Evolutionary conservation across 2,329 filamentous ascomycete genomes (phyloP).

Genomic region (Graphilbum fragrans): DNA sequence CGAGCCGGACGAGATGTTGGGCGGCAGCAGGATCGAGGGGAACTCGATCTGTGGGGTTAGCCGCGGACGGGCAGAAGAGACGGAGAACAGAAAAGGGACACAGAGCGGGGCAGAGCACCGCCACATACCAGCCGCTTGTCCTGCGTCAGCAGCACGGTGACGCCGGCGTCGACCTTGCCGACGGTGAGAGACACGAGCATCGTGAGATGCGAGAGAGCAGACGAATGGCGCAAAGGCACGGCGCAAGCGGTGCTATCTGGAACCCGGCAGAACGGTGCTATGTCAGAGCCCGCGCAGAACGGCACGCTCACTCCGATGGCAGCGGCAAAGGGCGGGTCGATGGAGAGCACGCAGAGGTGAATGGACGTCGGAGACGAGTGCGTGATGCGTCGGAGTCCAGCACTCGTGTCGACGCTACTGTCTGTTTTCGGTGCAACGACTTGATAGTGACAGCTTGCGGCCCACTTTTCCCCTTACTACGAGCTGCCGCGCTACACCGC

Average conservation of each 20-base stretch:
- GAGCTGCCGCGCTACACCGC: not conserved
- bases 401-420: too few relatives aligned
- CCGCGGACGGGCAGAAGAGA: not conserved
- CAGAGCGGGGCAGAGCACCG: not conserved
- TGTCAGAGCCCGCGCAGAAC: too few relatives aligned
- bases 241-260: too few relatives aligned
- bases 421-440: too few relatives aligned
- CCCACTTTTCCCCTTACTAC: not conserved
- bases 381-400: too few relatives aligned
- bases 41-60: constrained; percentile 71
- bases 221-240: too few relatives aligned
- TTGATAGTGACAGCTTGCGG: not conserved
- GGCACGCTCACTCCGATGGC: too few relatives aligned
- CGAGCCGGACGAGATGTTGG: constrained; percentile 87
- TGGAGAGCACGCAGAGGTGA: too few relatives aligned
- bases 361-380: too few relatives aligned
- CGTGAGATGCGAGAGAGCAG: constrained; percentile 17
- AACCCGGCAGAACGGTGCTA: too few relatives aligned
- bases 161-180: constrained; percentile 97
- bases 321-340: too few relatives aligned
- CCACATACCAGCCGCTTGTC: constrained; percentile 82
- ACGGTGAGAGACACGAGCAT: constrained; percentile 98
- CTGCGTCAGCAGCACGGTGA: constrained; percentile 90
- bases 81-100: not conserved
- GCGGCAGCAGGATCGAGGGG: constrained; percentile 89